Evolutionary conservation across 2,329 filamentous ascomycete species (phyloP), one percentile per base, ranked within the genome.

Genomic region (Aspergillus brasiliensis): DNA sequence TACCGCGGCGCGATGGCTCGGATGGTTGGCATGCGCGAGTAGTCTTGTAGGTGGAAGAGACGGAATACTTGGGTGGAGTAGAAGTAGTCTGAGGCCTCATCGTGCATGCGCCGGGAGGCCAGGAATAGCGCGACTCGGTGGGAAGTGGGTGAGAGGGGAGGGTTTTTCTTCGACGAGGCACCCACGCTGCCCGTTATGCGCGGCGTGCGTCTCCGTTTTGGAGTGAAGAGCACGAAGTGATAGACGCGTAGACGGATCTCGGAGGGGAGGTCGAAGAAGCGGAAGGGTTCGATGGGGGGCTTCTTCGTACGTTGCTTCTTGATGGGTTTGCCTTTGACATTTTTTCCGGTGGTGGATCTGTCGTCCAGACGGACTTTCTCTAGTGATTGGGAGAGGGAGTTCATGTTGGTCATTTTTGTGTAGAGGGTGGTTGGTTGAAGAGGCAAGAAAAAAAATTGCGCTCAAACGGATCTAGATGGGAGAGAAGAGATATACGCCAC

Each of bases 191-290:
- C 73, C 19, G 67, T 73, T 48, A 65, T 63, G 40, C 68, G 67
- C 46, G 61, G 37, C 13, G 61, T 62, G 53, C 63, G 70, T 38
- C 67, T 75, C 59, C 66, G 71, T 44, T 64, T 67, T 1, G 73
- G 71, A 2, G 70, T 71, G 69, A 76, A 75, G 51, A 85, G 77
- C 38, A 81, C 69, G 47, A 77, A 71, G 59, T 77, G 71, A 67
- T 83, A 83, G 59, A 85, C 77, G 56, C 75, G 76, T n/a, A 81
- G 69, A 21, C 83, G 81, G 40, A 85, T 76, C 62, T 85, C 83
- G n/a, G 76, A 78, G 1, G 83, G 83, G 2, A 85, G 75, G 57
- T 81, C 77, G 67, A 84, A 79, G 72, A 85, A 83, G 57, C 73
- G 80, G 67, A 84, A 85, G 5, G 76, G 72, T 63, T 57, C 49